Evolutionary conservation across 352 stramenopile genomes (phyloP).

Genomic region (Pythium dissotocum): DNA sequence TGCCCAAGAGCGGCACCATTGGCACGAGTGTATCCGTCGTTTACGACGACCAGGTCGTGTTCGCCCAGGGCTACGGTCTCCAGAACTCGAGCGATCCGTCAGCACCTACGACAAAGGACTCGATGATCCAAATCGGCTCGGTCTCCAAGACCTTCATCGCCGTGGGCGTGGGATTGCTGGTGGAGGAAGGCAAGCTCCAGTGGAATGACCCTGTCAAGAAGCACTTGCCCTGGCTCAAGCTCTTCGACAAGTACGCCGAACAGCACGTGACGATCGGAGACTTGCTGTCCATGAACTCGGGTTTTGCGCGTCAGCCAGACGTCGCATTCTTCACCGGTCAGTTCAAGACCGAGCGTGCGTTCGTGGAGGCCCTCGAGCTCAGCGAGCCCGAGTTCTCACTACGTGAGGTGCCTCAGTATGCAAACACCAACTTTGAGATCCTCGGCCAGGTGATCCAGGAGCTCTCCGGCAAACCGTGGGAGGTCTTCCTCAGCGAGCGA

Average conservation of each 20-base stretch:
- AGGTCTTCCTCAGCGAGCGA: conserved; percentile 42
- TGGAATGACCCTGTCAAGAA: conserved; percentile 63
- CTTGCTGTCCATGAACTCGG: conserved; percentile 66
- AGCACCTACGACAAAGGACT: conserved; percentile 37
- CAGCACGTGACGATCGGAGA: conserved; percentile 53
- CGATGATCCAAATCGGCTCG: conserved; percentile 71
- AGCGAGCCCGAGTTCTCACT: conserved; percentile 42
- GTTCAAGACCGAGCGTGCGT: conserved; percentile 39
- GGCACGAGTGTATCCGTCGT: conserved; percentile 49
- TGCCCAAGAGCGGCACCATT: conserved; percentile 37
- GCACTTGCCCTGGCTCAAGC: conserved; percentile 48
- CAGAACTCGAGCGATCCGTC: conserved; percentile 30
- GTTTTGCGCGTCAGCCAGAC: conserved; percentile 37
- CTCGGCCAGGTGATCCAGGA: conserved; percentile 56
- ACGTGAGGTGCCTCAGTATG: conserved; percentile 53
- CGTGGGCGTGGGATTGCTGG: conserved; percentile 30
- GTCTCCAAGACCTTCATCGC: conserved; percentile 69
- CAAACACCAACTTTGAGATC: conserved; percentile 66
- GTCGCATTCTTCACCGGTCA: conserved; percentile 33
- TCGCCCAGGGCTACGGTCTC: conserved; percentile 16
- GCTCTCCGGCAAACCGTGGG: conserved; percentile 46
- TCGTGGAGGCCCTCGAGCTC: conserved; percentile 35
- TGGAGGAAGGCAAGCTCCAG: conserved; percentile 53
- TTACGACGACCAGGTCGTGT: conserved; percentile 45
- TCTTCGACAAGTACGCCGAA: conserved; percentile 65